Percentiles rank a stretch among this genome's conserved stretches.
phyloP scores from a whole-genome alignment of 1,284 basidiomycete species.

The Naganishia liquefaciens region DNA sequence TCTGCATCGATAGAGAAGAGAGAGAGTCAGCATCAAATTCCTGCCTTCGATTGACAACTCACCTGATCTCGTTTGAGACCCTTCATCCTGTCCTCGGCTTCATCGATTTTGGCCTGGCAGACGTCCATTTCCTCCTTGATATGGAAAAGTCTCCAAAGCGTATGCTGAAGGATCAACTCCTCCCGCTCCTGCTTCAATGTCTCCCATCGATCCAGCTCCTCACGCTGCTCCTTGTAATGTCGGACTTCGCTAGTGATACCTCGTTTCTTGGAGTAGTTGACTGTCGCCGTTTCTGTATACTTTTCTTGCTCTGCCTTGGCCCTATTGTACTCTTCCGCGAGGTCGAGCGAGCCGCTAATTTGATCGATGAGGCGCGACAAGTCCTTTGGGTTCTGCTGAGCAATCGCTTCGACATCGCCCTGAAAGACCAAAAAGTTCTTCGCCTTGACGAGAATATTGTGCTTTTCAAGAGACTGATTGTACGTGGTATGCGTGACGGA shows the following conservation, averaged over 20 bases:
- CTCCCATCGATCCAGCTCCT: constrained; percentile 87
- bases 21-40: constrained; percentile 13
- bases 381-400: constrained; percentile 89
- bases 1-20: constrained; percentile 40
- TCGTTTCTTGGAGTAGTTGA: constrained; percentile 88
- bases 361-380: constrained; percentile 90
- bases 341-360: constrained; percentile 89
- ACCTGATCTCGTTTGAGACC: constrained; percentile 68
- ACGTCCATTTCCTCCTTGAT: constrained; percentile 77
- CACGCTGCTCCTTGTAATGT: constrained; percentile 95
- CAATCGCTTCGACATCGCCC: constrained; percentile 97
- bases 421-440: constrained; percentile 99
- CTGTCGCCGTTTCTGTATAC: constrained; percentile 88
- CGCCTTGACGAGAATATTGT: constrained; percentile 97
- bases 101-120: constrained; percentile 69
- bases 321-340: constrained; percentile 83
- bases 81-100: constrained; percentile 68
- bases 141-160: constrained; percentile 88
- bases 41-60: background rate
- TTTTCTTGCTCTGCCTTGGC: constrained; percentile 83
- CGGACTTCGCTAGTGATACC: constrained; percentile 94
- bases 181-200: constrained; percentile 77
- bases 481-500: constrained; percentile 80
- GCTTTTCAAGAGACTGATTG: constrained; percentile 76
- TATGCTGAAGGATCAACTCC: constrained; percentile 73